Evolutionary conservation across 345 rosid species (phyloP), one percentile per base, ranked within the genome.

Genomic region (Salix dunnii): DNA sequence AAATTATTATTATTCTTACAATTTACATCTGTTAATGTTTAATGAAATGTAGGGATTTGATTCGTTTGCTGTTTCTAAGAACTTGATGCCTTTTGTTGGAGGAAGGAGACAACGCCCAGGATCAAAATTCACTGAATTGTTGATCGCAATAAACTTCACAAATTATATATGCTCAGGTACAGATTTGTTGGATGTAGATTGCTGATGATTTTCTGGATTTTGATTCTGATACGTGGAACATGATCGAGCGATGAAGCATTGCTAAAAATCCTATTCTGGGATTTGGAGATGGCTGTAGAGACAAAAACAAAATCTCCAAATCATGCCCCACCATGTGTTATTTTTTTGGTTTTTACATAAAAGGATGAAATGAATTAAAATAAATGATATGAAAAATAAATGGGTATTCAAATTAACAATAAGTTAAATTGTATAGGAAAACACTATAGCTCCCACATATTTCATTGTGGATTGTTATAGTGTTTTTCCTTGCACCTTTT

Each of bases 101-200:
- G 82, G 87, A 18, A 77, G 60, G 35, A 82, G 72, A 30, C 80
- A 80, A 30, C 75, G 82, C 31, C 81, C 78, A 12, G 84, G 87
- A 11, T 79, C 82, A 9, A 85, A 80, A n/a, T 80, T 55, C 27
- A 17, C 60, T 2, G 73, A 71, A 72, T 65, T 74, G 14, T 42
- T 82, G 5, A 6, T 75, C 55, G 66, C 83, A 4, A 60, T 76
- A n/a, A n/a, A n/a, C 42, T 79, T 62, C 87, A 85, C 38, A 51
- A 74, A 30, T 46, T 40, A 10, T 40, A 40, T 40, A 11, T 35
- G 43, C 1, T 8, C 17, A 5, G 8, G 14, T 7, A 4, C 14
- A 17, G 14, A 20, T 9, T 38, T 38, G 3, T 40, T 40, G 48
- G 10, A 53, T 20, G 60, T 20, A 20, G 60, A 21, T 53, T 7